These are phyloP conservation scores for Fagopyrum tataricum DNA, from an alignment of 148 eudicot genomes.

Conservation along the genomic window DNA sequence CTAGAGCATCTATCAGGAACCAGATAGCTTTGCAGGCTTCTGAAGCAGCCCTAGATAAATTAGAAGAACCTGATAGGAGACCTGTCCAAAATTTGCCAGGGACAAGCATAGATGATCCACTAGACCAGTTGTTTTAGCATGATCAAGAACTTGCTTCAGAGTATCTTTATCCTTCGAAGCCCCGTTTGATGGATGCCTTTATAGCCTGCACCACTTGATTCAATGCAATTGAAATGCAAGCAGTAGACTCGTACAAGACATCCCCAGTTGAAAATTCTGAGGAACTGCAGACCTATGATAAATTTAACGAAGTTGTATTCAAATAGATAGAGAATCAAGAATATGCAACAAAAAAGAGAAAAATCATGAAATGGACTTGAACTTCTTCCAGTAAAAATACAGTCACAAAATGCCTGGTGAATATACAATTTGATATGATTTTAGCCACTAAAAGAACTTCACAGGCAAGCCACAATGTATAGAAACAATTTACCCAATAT, in stretches of 20 bases:
- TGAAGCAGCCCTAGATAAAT: conserved; percentile 78
- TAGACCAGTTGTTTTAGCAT: conserved; percentile 62
- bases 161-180: conserved; percentile 28
- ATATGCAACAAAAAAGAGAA: background rate
- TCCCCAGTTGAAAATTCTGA: conserved; percentile 65
- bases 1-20: conserved; percentile 69
- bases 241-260: conserved; percentile 64
- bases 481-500: background rate
- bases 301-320: background rate
- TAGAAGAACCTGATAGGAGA: conserved; percentile 77
- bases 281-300: conserved; percentile 46
- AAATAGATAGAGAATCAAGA: background rate
- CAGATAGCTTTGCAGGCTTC: conserved; percentile 87
- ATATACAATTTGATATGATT: background rate
- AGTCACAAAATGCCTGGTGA: background rate
- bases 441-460: background rate
- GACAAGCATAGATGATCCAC: conserved; percentile 53
- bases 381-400: background rate
- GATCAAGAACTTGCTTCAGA: conserved; percentile 64
- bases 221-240: conserved; percentile 68
- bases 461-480: background rate
- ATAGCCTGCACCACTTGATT: conserved; percentile 56
- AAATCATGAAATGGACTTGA: background rate
- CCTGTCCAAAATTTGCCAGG: conserved; percentile 65
- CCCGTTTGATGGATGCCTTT: conserved; percentile 42